Evolutionary conservation across 2,329 filamentous ascomycete genomes (phyloP).

Genomic region (Fusarium agapanthi): DNA sequence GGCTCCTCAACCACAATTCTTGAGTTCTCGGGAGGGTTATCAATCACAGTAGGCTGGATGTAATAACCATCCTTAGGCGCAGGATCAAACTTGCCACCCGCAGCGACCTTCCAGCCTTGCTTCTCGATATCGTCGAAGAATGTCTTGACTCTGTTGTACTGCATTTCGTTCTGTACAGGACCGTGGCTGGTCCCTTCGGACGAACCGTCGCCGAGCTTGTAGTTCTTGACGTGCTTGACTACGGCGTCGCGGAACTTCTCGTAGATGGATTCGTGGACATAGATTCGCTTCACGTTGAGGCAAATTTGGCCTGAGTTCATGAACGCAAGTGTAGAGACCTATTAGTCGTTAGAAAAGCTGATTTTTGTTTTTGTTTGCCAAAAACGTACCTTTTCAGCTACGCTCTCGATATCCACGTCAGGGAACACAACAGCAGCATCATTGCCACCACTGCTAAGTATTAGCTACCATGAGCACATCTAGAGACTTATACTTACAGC

Average conservation of each 20-base stretch:
- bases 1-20: slow-evolving; percentile 65
- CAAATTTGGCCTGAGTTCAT: slow-evolving; percentile 60
- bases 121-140: slow-evolving; percentile 62
- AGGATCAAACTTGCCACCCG: slow-evolving; percentile 37
- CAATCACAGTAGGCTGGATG: slow-evolving; percentile 66
- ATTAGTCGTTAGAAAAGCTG: background rate
- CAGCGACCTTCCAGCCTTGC: slow-evolving; percentile 52
- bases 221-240: slow-evolving; percentile 50
- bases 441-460: slow-evolving; percentile 56
- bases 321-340: slow-evolving; percentile 58
- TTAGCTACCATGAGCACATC: slow-evolving; percentile 25
- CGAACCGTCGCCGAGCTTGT: slow-evolving; percentile 57
- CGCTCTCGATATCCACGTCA: slow-evolving; percentile 61
- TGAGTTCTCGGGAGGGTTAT: slow-evolving; percentile 65
- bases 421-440: slow-evolving; percentile 67
- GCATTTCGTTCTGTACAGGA: slow-evolving; percentile 71
- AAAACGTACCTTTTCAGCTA: slow-evolving; percentile 48
- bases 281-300: slow-evolving; percentile 63
- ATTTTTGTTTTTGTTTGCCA: background rate
- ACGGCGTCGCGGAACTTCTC: slow-evolving; percentile 59
- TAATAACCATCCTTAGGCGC: slow-evolving; percentile 59
- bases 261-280: slow-evolving; percentile 68
- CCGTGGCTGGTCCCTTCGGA: slow-evolving; percentile 53
- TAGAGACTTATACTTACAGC: slow-evolving; percentile 45
- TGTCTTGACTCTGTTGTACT: slow-evolving; percentile 62